A percentile compares a stretch with the other conserved stretches of the same genome.
These are phyloP conservation scores for Trichoderma sp. DNA, from an alignment of 2,329 filamentous ascomycete genomes.

Conservation along the genomic window DNA sequence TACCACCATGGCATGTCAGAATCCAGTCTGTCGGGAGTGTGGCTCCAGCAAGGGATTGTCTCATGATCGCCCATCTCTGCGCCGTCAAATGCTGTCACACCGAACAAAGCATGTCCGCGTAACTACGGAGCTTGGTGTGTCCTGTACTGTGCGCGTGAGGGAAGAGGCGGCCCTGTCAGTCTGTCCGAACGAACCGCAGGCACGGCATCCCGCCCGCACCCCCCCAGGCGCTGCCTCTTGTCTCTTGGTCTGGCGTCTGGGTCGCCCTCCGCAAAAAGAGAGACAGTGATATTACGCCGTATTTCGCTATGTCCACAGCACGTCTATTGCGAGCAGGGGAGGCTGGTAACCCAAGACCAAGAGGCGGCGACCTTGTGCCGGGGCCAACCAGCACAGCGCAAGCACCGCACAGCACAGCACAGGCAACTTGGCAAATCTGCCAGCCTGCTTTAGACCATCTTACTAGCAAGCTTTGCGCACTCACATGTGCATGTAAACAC, in stretches of 20 bases:
- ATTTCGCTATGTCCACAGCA: conserved; percentile 6
- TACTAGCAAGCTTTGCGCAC: conserved; percentile 1
- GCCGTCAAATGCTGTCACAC: conserved; percentile 17
- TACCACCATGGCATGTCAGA: conserved; percentile 18
- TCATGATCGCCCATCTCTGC: conserved; percentile 21
- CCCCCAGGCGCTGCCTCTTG: not conserved
- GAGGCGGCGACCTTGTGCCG: not conserved
- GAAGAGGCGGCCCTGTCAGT: conserved; percentile 14
- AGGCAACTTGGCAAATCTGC: conserved; percentile 7
- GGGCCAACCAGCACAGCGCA: not conserved
- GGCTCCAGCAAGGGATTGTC: conserved; percentile 22
- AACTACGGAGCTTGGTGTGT: not conserved
- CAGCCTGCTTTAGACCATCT: conserved; percentile 2
- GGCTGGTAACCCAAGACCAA: not conserved
- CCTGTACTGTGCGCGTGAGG: conserved; percentile 1
- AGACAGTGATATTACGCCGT: conserved; percentile 3
- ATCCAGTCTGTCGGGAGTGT: conserved; percentile 20
- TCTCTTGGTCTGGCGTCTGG: not conserved
- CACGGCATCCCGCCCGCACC: conserved; percentile 3
- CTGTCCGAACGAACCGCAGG: conserved; percentile 18
- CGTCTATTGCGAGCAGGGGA: conserved; percentile 11
- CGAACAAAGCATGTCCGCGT: conserved; percentile 11
- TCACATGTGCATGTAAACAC: conserved; percentile 3
- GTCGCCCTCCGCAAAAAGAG: not conserved
- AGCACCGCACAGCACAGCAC: not conserved